phyloP scores from a whole-genome alignment of 2,329 filamentous ascomycete genomes.

The Fusarium siculi region DNA sequence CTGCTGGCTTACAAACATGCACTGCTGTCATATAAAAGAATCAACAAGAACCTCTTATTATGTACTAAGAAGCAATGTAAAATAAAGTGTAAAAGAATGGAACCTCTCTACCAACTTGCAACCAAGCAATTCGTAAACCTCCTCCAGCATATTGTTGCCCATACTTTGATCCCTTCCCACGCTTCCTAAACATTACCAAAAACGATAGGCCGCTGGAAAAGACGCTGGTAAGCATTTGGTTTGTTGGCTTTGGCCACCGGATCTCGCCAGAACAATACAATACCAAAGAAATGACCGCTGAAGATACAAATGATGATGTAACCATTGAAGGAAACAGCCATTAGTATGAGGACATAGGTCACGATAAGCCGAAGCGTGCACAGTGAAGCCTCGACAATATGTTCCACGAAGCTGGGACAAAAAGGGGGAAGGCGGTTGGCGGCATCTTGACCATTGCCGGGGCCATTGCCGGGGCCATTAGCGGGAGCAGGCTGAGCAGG shows the following conservation, averaged over 20 bases:
- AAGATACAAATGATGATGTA: conserved; percentile 87
- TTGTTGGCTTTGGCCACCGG: conserved; percentile 47
- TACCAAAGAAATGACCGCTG: conserved; percentile 77
- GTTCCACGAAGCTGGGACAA: conserved; percentile 69
- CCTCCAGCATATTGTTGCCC: background rate
- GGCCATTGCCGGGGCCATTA: too few relatives aligned
- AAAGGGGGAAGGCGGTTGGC: background rate
- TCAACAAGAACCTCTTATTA: background rate
- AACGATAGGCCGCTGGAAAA: conserved; percentile 52
- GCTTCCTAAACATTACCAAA: conserved; percentile 50
- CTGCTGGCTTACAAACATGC: background rate
- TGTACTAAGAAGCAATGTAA: background rate
- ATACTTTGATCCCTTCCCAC: too few relatives aligned
- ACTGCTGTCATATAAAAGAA: background rate
- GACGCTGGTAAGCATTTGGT: conserved; percentile 51
- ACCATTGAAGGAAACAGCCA: conserved; percentile 66
- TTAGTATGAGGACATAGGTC: conserved; percentile 82
- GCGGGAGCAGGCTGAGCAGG: too few relatives aligned
- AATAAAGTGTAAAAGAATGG: background rate
- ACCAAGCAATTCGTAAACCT: background rate
- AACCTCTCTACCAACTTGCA: background rate
- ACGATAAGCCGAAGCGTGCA: conserved; percentile 79
- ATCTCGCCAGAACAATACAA: conserved; percentile 63
- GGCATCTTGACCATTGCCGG: too few relatives aligned
- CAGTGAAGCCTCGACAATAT: conserved; percentile 73